Conservation (phyloP, 768 basidiomycete species). For the Lepiota venenata region DNA sequence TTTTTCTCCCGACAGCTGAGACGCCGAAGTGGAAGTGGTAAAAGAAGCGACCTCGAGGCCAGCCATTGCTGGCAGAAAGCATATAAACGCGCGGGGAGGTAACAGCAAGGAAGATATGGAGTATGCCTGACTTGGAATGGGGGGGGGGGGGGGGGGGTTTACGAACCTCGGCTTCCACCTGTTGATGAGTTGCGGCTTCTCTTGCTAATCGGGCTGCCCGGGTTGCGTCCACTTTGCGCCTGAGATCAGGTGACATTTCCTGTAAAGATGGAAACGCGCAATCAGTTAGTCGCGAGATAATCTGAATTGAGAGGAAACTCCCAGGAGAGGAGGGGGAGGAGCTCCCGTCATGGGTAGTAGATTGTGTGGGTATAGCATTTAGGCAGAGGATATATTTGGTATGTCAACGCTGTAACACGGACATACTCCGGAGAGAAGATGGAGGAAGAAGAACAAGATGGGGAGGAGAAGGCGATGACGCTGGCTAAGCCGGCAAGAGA, state of each 20-base stretch:
- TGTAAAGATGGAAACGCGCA: constrained; percentile 22
- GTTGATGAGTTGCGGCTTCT: constrained; percentile 52
- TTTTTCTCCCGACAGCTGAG: background rate
- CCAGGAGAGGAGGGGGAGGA: background rate
- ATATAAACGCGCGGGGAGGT: constrained; percentile 1
- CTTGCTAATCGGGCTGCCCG: constrained; percentile 48
- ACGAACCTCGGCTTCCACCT: constrained; percentile 51
- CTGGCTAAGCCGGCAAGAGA: background rate
- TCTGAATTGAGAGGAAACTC: background rate
- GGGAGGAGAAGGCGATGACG: constrained; percentile 5
- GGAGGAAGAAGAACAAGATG: background rate
- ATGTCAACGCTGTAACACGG: background rate
- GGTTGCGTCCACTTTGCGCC: constrained; percentile 58
- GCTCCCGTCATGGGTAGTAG: background rate
- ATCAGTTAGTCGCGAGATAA: constrained; percentile 4
- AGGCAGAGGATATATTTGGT: background rate
- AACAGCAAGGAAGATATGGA: background rate
- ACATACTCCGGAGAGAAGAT: constrained; percentile 9
- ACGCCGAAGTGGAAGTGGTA: background rate
- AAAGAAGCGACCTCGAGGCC: background rate
- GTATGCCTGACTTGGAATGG: background rate
- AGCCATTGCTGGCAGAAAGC: background rate
- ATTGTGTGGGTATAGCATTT: background rate
- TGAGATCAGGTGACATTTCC: constrained; percentile 65
- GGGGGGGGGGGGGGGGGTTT: no score